Percentiles rank a stretch among this genome's conserved stretches.
Conservation (phyloP, 345 rosid species). For the Brassica cretica region DNA sequence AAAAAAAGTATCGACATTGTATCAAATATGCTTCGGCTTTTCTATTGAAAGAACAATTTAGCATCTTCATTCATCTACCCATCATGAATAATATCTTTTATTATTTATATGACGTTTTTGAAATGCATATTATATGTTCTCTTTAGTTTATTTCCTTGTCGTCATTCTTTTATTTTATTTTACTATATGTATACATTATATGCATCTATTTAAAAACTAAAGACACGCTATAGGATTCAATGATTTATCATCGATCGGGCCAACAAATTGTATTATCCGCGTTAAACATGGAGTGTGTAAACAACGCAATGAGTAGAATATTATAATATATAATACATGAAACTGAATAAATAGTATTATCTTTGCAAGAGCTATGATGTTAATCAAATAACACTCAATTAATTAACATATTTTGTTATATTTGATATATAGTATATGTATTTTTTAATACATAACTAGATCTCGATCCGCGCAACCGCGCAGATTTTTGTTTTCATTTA, state of each 20-base stretch:
- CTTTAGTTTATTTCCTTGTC: slow-evolving; percentile 22
- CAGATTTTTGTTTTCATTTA: too few species aligned
- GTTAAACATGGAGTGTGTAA: slow-evolving; percentile 26
- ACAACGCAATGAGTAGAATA: neutral
- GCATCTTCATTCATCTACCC: slow-evolving; percentile 25
- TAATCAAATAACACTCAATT: neutral
- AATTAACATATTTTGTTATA: neutral
- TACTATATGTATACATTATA: slow-evolving; percentile 1
- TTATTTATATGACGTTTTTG: slow-evolving; percentile 32
- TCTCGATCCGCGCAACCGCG: too few species aligned
- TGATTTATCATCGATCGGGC: slow-evolving; percentile 25
- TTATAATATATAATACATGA: neutral
- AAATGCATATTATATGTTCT: slow-evolving; percentile 26
- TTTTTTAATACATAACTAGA: too few species aligned
- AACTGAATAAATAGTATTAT: neutral
- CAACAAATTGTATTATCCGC: slow-evolving; percentile 35
- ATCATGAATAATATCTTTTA: slow-evolving; percentile 37
- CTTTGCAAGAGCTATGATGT: too few species aligned
- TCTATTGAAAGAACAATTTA: slow-evolving; percentile 3
- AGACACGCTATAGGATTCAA: slow-evolving; percentile 10
- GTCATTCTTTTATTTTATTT: slow-evolving; percentile 19
- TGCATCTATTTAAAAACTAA: neutral
- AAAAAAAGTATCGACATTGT: neutral
- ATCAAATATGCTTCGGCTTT: slow-evolving; percentile 2
- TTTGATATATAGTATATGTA: neutral